These are phyloP conservation scores for Fusarium napiforme DNA, from an alignment of 2,329 filamentous ascomycete genomes.

Conservation along the genomic window DNA sequence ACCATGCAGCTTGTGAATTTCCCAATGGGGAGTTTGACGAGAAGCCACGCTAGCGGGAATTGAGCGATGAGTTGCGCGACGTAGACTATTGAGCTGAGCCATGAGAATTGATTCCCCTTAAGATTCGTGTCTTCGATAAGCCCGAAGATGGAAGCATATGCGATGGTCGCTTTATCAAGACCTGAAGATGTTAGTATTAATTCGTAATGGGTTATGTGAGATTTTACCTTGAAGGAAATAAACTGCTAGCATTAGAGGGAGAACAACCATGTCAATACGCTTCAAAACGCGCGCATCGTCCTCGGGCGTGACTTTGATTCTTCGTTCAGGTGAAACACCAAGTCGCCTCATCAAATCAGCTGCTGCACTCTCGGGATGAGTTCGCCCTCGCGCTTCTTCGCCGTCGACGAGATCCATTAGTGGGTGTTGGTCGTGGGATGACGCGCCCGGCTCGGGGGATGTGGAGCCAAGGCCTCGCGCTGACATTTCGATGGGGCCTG, in stretches of 20 bases:
- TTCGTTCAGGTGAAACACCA: constrained; percentile 23
- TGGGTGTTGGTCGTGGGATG: constrained; percentile 13
- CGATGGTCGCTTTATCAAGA: constrained; percentile 55
- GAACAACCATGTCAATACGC: constrained; percentile 29
- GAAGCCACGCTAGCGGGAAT: constrained; percentile 65
- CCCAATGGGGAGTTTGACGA: constrained; percentile 65
- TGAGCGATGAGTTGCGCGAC: constrained; percentile 54
- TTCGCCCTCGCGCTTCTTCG: not conserved
- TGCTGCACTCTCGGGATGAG: not conserved
- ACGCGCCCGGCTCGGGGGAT: constrained; percentile 16
- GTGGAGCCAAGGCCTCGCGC: constrained; percentile 6
- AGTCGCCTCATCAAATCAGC: constrained; percentile 22
- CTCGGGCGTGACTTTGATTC: constrained; percentile 34
- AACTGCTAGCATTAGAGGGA: constrained; percentile 37
- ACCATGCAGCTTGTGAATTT: constrained; percentile 64
- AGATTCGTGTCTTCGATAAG: constrained; percentile 64
- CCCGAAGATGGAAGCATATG: constrained; percentile 73
- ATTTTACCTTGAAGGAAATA: constrained; percentile 33
- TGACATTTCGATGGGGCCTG: not conserved
- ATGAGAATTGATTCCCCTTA: constrained; percentile 66
- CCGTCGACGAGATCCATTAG: constrained; percentile 22
- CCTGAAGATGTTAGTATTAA: not conserved
- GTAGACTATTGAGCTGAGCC: constrained; percentile 63
- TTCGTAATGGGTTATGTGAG: rapidly evolving
- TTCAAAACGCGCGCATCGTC: constrained; percentile 35